phyloP scores from a whole-genome alignment of 2,329 filamentous ascomycete species.

The Dactylellina sp. region DNA sequence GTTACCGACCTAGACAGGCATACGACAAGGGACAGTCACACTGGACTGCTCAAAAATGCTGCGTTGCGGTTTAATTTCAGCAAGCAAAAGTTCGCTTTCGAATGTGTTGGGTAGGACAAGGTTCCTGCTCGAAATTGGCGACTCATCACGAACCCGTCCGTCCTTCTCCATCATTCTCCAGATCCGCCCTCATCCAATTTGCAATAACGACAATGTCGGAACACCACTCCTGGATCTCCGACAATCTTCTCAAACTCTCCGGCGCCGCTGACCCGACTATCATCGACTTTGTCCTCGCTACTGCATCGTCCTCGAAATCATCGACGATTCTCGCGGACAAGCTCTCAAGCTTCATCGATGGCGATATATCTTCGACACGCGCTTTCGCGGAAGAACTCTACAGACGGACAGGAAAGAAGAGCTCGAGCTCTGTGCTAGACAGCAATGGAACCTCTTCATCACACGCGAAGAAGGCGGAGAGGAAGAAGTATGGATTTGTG shows the following conservation, averaged over 20 bases:
- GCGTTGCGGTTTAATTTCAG: background rate
- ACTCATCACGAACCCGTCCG: background rate
- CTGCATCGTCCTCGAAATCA: slow-evolving; percentile 68
- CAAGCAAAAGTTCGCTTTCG: background rate
- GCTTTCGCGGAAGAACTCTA: slow-evolving; percentile 61
- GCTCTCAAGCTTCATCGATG: slow-evolving; percentile 68
- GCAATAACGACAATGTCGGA: slow-evolving; percentile 52
- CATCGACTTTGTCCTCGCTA: slow-evolving; percentile 71
- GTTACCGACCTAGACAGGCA: too few relatives aligned
- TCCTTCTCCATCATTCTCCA: slow-evolving; percentile 7
- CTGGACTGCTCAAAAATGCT: too few relatives aligned
- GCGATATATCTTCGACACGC: slow-evolving; percentile 65
- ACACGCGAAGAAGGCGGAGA: slow-evolving; percentile 50
- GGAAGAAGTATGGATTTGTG: slow-evolving; percentile 75
- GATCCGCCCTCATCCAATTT: background rate
- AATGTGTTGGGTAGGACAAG: background rate
- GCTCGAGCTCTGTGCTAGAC: slow-evolving; percentile 23
- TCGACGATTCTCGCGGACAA: slow-evolving; percentile 67
- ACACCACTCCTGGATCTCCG: slow-evolving; percentile 60
- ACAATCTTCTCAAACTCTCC: slow-evolving; percentile 64
- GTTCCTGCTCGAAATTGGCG: background rate
- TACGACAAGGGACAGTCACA: too few relatives aligned
- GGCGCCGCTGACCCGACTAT: slow-evolving; percentile 70
- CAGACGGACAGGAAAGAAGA: slow-evolving; percentile 59
- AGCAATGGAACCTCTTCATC: slow-evolving; percentile 30